phyloP scores from a whole-genome alignment of 148 eudicot species.

The Nyssa sinensis region DNA sequence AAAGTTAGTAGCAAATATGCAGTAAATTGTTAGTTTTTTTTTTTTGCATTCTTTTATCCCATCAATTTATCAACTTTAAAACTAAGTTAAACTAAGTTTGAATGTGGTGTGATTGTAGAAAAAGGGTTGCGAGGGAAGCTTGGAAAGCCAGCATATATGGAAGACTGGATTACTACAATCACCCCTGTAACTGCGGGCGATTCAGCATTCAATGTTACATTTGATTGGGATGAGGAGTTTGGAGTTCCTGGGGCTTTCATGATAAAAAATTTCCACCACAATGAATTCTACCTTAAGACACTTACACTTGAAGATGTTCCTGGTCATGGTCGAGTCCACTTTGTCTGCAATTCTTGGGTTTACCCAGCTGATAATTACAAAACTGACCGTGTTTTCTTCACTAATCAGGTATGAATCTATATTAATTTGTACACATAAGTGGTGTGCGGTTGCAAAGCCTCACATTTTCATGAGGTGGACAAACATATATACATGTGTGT shows the following conservation, averaged over 20 bases:
- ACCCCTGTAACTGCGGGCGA: constrained; percentile 26
- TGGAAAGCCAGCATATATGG: constrained; percentile 29
- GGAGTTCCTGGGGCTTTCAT: constrained; percentile 42
- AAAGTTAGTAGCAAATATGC: too few relatives aligned
- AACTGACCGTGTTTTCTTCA: constrained; percentile 51
- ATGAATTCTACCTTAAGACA: constrained; percentile 47
- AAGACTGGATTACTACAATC: constrained; percentile 34
- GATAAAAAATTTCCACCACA: constrained; percentile 30
- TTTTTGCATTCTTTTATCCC: too few relatives aligned
- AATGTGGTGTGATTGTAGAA: constrained; percentile 5
- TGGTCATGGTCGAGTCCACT: constrained; percentile 42
- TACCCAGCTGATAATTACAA: constrained; percentile 48
- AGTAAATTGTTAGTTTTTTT: too few relatives aligned
- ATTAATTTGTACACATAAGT: too few relatives aligned
- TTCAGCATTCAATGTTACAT: constrained; percentile 20
- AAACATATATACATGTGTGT: too few relatives aligned
- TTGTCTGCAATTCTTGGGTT: constrained; percentile 75
- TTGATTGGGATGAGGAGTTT: constrained; percentile 36
- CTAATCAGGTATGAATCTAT: constrained; percentile 40
- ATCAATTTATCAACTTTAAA: too few relatives aligned
- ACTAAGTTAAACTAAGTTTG: too few relatives aligned
- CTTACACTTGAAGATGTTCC: constrained; percentile 60
- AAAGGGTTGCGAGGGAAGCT: constrained; percentile 22
- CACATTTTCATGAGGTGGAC: too few relatives aligned
- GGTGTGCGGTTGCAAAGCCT: too few relatives aligned